Percentiles rank a stretch among this genome's conserved stretches.
Evolutionary conservation across 2,329 filamentous ascomycete genomes (phyloP).

Genomic region (Curvularia eragrostidis): DNA sequence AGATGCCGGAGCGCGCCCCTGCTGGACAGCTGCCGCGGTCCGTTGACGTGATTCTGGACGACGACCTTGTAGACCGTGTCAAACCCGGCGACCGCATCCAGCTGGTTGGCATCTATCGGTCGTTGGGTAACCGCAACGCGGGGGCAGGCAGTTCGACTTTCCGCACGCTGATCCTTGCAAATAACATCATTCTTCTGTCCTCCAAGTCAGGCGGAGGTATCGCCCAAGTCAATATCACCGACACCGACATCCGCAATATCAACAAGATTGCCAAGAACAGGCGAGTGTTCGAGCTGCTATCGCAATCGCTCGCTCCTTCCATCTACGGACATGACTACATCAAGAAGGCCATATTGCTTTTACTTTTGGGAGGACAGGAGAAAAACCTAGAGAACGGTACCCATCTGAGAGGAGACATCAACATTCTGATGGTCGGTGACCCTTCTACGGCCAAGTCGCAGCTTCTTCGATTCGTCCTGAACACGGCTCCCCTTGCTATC

Average conservation of each 20-base stretch:
- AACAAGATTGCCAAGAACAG: conserved; percentile 96
- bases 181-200: conserved; percentile 92
- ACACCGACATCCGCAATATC: conserved; percentile 97
- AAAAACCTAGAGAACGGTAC: conserved; percentile 99
- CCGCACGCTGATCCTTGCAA: conserved; percentile 90
- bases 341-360: conserved; percentile 95
- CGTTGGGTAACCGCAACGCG: conserved; percentile 92
- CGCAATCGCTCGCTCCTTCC: conserved; percentile 92
- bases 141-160: conserved; percentile 91
- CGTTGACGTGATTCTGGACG: conserved; percentile 95
- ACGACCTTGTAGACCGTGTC: conserved; percentile 91
- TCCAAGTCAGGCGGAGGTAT: conserved; percentile 96
- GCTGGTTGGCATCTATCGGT: conserved; percentile 94
- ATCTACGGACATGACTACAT: conserved; percentile 98
- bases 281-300: conserved; percentile 89
- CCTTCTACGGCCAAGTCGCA: conserved; percentile 99
- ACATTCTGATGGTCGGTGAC: conserved; percentile 98
- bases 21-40: conserved; percentile 93
- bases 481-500: conserved; percentile 94
- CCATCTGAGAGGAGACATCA: conserved; percentile 97
- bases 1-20: conserved; percentile 97
- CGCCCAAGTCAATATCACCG: conserved; percentile 89
- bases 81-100: conserved; percentile 97
- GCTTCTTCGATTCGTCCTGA: conserved; percentile 92
- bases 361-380: conserved; percentile 94